Evolutionary conservation across 2,329 filamentous ascomycete species (phyloP), one percentile per base, ranked within the genome.

Genomic region (Aspergillus eucalypticola): DNA sequence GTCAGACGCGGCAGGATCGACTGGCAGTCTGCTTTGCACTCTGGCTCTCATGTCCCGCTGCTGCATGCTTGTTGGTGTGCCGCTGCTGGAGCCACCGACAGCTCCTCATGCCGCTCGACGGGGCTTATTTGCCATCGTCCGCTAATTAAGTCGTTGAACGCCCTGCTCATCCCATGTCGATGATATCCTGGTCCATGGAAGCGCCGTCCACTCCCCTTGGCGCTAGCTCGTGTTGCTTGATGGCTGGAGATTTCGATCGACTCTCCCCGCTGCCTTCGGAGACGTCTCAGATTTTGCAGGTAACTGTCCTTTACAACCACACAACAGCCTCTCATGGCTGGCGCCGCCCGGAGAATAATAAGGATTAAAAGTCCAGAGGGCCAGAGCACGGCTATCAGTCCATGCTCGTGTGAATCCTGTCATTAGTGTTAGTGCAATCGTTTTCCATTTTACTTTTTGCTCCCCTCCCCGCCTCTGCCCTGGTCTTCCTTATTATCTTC

Each of bases 1-100:
- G 29, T 55, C 53, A 46, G 55, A 39, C 25, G 27, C 53, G 48
- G 41, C 42, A 49, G 21, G 58, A 57, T 62, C 54, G 42, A 57
- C 53, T 51, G 51, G 39, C 51, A n/a, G 53, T 35, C 39, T 32
- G 39, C 41, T 55, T 32, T 29, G 46, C 60, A 63, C 65, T 59
- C 62, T 50, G 60, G 54, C 39, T 65, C 46, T 60, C 57, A 52
- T 41, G 42, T 23, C 61, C 53, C 56, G 55, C 55, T 66, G 66
- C 65, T 67, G 64, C 62, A 66, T 66, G 66, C 70, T 71, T 67
- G 70, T 73, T 73, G 71, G 70, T 70, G 67, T 64, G 64, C 68
- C 65, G 62, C 60, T 55, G 57, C 54, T 54, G 62, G 62, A 69
- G 66, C 69, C 65, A 71, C 65, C 64, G 55, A 62, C 54, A 63